Percentiles rank a stretch among this genome's conserved stretches.
Conservation (phyloP, 2,329 filamentous ascomycete genomes). For the Penicillium sp. region DNA sequence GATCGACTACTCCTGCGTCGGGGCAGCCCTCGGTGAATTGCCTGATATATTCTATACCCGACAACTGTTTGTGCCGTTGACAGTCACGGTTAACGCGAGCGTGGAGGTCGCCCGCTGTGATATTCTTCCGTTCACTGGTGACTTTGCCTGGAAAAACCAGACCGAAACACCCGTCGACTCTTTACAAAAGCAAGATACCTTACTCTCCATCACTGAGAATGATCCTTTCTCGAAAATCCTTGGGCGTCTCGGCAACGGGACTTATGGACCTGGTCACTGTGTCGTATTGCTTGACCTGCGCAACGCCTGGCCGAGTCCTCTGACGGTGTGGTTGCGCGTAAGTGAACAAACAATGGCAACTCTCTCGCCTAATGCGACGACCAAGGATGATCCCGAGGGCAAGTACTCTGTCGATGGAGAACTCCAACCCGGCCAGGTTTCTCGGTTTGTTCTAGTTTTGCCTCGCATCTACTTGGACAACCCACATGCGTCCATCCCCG, state of each 20-base stretch:
- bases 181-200: conserved; percentile 4
- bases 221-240: conserved; percentile 49
- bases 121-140: conserved; percentile 67
- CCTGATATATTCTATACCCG: conserved; percentile 77
- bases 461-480: conserved; percentile 73
- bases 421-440: conserved; percentile 61
- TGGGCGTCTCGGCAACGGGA: conserved; percentile 40
- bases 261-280: conserved; percentile 63
- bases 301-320: conserved; percentile 83
- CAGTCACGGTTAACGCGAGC: conserved; percentile 87
- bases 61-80: conserved; percentile 75
- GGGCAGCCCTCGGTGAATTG: conserved; percentile 64
- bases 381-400: conserved; percentile 22
- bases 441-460: conserved; percentile 72
- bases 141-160: conserved; percentile 62
- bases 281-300: conserved; percentile 78
- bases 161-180: conserved; percentile 13
- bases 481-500: conserved; percentile 73
- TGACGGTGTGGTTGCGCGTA: conserved; percentile 62
- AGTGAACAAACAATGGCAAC: conserved; percentile 28
- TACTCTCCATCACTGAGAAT: conserved; percentile 29
- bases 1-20: conserved; percentile 83
- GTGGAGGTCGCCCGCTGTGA: conserved; percentile 80
- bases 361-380: conserved; percentile 4
- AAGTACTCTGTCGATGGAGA: conserved; percentile 42